These are phyloP conservation scores for Trichosporon sp. DNA, from an alignment of 1,284 basidiomycete genomes.

Conservation along the genomic window DNA sequence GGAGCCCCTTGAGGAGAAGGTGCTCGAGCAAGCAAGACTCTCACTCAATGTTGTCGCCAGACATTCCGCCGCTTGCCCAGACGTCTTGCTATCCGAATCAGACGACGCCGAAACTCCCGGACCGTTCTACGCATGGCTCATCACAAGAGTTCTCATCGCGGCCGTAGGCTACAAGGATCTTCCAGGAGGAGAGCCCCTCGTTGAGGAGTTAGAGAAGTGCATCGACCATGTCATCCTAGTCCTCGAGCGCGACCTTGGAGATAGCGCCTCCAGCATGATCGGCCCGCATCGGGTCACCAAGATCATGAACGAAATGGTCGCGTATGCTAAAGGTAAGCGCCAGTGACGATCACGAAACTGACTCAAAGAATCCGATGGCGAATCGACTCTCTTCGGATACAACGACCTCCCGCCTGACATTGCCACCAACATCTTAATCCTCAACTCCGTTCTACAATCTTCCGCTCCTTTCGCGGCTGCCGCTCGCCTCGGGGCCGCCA, in stretches of 20 bases:
- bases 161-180: slow-evolving; percentile 33
- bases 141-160: slow-evolving; percentile 46
- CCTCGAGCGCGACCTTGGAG: slow-evolving; percentile 34
- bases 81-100: slow-evolving; percentile 33
- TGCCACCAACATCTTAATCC: slow-evolving; percentile 29
- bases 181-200: slow-evolving; percentile 23
- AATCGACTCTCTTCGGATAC: slow-evolving; percentile 27
- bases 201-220: slow-evolving; percentile 29
- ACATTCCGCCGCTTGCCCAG: slow-evolving; percentile 37
- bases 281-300: slow-evolving; percentile 33
- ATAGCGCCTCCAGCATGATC: slow-evolving; percentile 34
- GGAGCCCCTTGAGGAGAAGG: slow-evolving; percentile 12
- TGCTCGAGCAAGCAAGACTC: slow-evolving; percentile 36
- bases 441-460: slow-evolving; percentile 32
- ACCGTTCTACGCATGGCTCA: slow-evolving; percentile 50
- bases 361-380: slow-evolving; percentile 22
- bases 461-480: slow-evolving; percentile 27
- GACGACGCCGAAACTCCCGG: slow-evolving; percentile 12
- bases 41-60: slow-evolving; percentile 43
- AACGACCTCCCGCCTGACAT: slow-evolving; percentile 29
- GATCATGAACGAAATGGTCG: slow-evolving; percentile 34
- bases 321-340: slow-evolving; percentile 41
- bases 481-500: slow-evolving; percentile 25
- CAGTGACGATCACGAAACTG: not conserved
- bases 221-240: slow-evolving; percentile 32